Conservation (phyloP, 2,329 filamentous ascomycete genomes). For the Fusarium udum region DNA sequence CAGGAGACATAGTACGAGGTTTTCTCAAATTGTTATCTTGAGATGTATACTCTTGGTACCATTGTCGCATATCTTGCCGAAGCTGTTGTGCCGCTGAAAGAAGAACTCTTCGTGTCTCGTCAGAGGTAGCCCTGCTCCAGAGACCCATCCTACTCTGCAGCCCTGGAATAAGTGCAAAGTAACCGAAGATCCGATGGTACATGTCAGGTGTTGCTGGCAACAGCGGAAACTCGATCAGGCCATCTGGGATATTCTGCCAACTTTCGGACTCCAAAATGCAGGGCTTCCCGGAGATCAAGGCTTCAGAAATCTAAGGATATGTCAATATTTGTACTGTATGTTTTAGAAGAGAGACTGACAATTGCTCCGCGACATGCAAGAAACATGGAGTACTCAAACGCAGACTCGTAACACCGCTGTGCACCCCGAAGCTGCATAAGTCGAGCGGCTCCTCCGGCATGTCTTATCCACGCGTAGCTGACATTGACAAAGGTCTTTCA, state of each 20-base stretch:
- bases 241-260: neutral
- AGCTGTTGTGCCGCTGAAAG: neutral
- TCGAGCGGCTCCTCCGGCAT: neutral
- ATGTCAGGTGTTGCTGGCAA: neutral
- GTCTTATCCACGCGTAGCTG: neutral
- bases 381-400: neutral
- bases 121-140: accelerated
- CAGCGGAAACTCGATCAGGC: neutral
- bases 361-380: neutral
- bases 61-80: accelerated
- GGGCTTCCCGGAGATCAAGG: accelerated
- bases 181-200: neutral
- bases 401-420: neutral
- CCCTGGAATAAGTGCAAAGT: neutral
- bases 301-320: accelerated
- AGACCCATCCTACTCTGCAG: accelerated
- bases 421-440: neutral
- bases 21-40: accelerated
- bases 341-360: accelerated
- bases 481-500: neutral
- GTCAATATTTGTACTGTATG: accelerated
- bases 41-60: neutral
- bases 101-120: accelerated
- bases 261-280: neutral
- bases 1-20: accelerated